A percentile compares a stretch with the other conserved stretches of the same genome.
Evolutionary conservation across 2,329 filamentous ascomycete species (phyloP).

Genomic region (Nemania sp.): DNA sequence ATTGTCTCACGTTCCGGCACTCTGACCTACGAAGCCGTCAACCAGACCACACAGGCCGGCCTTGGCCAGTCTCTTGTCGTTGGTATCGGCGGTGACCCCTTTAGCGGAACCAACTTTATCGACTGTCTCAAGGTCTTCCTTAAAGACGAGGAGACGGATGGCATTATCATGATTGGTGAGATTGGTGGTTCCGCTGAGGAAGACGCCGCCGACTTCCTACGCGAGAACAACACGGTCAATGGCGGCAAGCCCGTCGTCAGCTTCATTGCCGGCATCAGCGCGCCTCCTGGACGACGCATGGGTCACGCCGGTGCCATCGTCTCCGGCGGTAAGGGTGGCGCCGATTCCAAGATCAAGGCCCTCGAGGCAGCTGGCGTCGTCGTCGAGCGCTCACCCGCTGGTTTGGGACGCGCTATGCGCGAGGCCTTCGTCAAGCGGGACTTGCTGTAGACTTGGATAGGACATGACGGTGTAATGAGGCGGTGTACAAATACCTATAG

Average conservation of each 20-base stretch:
- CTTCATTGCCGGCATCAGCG: constrained; percentile 98
- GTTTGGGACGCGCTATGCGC: constrained; percentile 92
- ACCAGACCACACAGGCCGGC: constrained; percentile 97
- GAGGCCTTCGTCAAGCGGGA: constrained; percentile 97
- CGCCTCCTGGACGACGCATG: constrained; percentile 96
- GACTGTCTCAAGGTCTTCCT: constrained; percentile 98
- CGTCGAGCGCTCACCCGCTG: constrained; percentile 93
- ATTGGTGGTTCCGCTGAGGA: constrained; percentile 98
- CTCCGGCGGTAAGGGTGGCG: constrained; percentile 95
- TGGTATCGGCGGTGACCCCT: constrained; percentile 97
- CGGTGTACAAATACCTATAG: constrained; percentile 43
- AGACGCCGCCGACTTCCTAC: constrained; percentile 96
- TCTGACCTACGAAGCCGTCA: constrained; percentile 99
- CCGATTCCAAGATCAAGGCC: constrained; percentile 97
- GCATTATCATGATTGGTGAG: constrained; percentile 99
- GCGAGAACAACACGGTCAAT: constrained; percentile 88
- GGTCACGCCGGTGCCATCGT: constrained; percentile 99
- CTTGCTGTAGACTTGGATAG: constrained; percentile 75
- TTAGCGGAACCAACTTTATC: constrained; percentile 99
- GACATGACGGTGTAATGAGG: constrained; percentile 28
- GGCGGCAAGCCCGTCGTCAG: constrained; percentile 92
- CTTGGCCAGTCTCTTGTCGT: constrained; percentile 98
- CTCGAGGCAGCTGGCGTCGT: constrained; percentile 94
- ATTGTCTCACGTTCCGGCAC: constrained; percentile 99
- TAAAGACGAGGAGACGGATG: constrained; percentile 94